These are phyloP conservation scores for Fusarium brachygibbosum DNA, from an alignment of 2,329 filamentous ascomycete species.

Conservation along the genomic window DNA sequence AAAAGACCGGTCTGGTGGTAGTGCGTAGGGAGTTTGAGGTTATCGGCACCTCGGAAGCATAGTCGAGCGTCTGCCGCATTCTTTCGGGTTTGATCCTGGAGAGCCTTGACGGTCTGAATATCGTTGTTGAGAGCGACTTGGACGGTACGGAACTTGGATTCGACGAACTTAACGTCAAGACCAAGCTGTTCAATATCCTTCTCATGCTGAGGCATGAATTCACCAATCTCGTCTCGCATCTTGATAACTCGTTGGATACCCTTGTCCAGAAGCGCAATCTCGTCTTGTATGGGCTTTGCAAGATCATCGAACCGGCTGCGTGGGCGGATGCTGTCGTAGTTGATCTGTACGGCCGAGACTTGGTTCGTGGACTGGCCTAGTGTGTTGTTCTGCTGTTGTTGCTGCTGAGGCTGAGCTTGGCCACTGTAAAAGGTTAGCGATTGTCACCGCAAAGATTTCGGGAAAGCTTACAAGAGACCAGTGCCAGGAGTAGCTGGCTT, in stretches of 20 bases:
- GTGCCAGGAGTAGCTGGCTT: constrained; percentile 48
- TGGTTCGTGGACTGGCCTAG: constrained; percentile 60
- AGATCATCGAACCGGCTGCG: constrained; percentile 95
- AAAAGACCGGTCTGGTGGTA: constrained; percentile 65
- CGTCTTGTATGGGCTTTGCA: constrained; percentile 81
- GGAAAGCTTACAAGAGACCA: constrained; percentile 52
- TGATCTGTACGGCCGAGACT: constrained; percentile 81
- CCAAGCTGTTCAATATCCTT: constrained; percentile 62
- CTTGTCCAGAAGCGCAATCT: constrained; percentile 83
- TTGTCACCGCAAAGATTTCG: background rate
- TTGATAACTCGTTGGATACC: constrained; percentile 85
- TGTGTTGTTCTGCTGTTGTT: constrained; percentile 47
- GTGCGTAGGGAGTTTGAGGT: constrained; percentile 76
- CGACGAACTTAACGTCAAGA: constrained; percentile 63
- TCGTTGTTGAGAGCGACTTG: constrained; percentile 66
- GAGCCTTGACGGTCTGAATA: constrained; percentile 71
- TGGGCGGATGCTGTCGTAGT: constrained; percentile 81
- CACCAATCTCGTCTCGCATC: constrained; percentile 81
- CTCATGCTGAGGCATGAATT: constrained; percentile 71
- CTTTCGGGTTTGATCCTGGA: constrained; percentile 70
- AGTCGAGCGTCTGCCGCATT: constrained; percentile 79
- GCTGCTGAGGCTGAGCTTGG: constrained; percentile 50
- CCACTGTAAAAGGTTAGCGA: constrained; percentile 48
- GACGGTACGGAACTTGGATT: constrained; percentile 62
- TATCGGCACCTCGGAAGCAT: constrained; percentile 80